Base-by-base conservation (phyloP, 257 asterid species). In the Ophiorrhiza pumila region DNA sequence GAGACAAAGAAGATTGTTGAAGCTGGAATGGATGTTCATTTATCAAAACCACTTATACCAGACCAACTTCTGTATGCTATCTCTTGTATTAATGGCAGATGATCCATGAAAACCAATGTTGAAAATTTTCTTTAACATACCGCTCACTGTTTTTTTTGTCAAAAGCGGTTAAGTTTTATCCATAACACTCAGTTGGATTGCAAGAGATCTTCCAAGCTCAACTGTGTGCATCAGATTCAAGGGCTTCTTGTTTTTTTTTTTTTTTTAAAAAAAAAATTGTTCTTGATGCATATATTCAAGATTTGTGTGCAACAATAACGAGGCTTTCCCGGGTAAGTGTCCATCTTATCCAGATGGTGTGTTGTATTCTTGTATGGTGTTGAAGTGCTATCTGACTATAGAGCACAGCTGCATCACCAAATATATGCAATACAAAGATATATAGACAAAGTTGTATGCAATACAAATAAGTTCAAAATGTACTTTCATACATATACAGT, bases 21-120 rank as follows among this genome's bases (percentile, higher is more conserved):
- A 70, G 92, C 88, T 35, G 97, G 97, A 65, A 89, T 82, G 73
- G 97, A 93, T 82, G 83, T 71, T 57, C 82, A 74, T 70, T 59
- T 93, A 67, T 70, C 86, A 71, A 92, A 92, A 58, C 95, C 97
- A 39, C 73, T 92, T 22, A 80, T 14, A 31, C 59, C 7, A 27
- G 80, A 81, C 6, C 59, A 49, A 14, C 76, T 91, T 74, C 35
- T 82, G 80, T 62, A 76, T 68, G 77, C 79, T 39, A 23, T 85
- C 7, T 20, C 31, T 45, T 12, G 37, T 1, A 27, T 66, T 8
- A 45, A 41, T 27, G 18, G 41, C 65, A 41, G 34, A 55, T 74
- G 71, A 52, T 23, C 31, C 6, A 18, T 5, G n/a, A 52, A 50
- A 7, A n/a, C n/a, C n/a, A n/a, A n/a, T n/a, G n/a, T n/a, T n/a